phyloP scores from a whole-genome alignment of 129 eudicot species.

The Centrapalus pauciflorus region DNA sequence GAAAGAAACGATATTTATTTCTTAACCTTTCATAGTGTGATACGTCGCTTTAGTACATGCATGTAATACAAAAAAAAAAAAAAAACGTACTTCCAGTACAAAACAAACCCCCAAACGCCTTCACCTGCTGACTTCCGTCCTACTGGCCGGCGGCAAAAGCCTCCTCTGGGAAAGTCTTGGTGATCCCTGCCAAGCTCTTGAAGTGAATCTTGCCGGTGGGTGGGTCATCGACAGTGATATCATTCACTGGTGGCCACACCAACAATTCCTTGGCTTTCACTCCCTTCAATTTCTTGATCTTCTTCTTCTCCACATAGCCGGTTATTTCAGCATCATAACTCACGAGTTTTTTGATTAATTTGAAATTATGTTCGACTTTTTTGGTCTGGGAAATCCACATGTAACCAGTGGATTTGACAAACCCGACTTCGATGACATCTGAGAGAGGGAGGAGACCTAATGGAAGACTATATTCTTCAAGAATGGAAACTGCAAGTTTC shows the following conservation, averaged over 20 bases:
- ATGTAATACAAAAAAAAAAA: conserved; percentile 12
- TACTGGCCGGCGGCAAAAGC: conserved; percentile 67
- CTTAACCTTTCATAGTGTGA: conserved; percentile 1
- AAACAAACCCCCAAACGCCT: background rate
- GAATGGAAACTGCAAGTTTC: conserved; percentile 47
- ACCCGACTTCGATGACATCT: conserved; percentile 57
- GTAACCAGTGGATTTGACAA: conserved; percentile 56
- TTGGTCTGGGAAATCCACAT: conserved; percentile 56
- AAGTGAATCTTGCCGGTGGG: conserved; percentile 66
- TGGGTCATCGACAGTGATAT: conserved; percentile 50
- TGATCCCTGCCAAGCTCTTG: conserved; percentile 72
- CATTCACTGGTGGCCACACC: conserved; percentile 78
- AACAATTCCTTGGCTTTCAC: conserved; percentile 67
- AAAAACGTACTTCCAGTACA: background rate
- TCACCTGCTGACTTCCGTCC: background rate
- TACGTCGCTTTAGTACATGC: conserved; percentile 25
- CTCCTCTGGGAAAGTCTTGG: conserved; percentile 57
- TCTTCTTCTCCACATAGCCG: conserved; percentile 52
- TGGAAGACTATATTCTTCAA: conserved; percentile 52
- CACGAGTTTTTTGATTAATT: conserved; percentile 52
- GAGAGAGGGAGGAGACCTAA: conserved; percentile 60
- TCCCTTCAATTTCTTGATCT: conserved; percentile 69
- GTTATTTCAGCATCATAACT: conserved; percentile 52
- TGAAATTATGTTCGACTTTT: conserved; percentile 54
- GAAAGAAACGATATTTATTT: conserved; percentile 12